Evolutionary conservation across 2,329 filamentous ascomycete genomes (phyloP), one percentile per base, ranked within the genome.

Genomic region (Tolypocladium paradoxum): DNA sequence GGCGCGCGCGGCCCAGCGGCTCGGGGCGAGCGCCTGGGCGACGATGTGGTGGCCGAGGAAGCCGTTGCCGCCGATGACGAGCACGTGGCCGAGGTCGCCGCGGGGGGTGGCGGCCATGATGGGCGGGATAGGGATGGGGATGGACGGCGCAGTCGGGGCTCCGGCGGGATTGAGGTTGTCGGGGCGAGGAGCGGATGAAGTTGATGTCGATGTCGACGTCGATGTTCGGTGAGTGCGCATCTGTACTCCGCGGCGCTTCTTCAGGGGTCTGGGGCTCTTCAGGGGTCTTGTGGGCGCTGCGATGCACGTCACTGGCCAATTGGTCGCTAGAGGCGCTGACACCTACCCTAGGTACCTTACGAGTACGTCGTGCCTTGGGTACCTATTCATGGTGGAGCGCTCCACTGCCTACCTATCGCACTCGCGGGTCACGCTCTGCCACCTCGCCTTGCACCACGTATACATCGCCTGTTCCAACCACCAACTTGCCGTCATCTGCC

Each of bases 11-110:
- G n/a, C n/a, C n/a, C n/a, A n/a, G n/a, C n/a, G n/a, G n/a, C n/a
- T n/a, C n/a, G n/a, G n/a, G n/a, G n/a, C 78, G 62, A 88, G 75
- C 54, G 89, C 77, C 64, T 88, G 78, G 69, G 84, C 81, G 65
- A 92, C 85, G 61, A 92, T 85, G 72, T 92, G 87, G 71, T 88
- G 85, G 66, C 88, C 88, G 18, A 93, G 78, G 71, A 93, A 92
- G 59, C 88, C 88, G 67, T 88, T 91, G 66, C 88, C 88, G 63
- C 88, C 88, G 60, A 92, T 83, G 60, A 93, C 84, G 60, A 91
- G 77, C 63, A 90, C 85, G 58, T 78, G 82, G 65, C 87, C 87
- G 50, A 90, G 75, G 52, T 68, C 58, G 57, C 69, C 69, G 61
- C 75, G 70, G 14, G 53, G 51, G 3, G 20, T 18, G 37, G 46